Conservation (phyloP, 140 eudicot species). For the Cichorium intybus region DNA sequence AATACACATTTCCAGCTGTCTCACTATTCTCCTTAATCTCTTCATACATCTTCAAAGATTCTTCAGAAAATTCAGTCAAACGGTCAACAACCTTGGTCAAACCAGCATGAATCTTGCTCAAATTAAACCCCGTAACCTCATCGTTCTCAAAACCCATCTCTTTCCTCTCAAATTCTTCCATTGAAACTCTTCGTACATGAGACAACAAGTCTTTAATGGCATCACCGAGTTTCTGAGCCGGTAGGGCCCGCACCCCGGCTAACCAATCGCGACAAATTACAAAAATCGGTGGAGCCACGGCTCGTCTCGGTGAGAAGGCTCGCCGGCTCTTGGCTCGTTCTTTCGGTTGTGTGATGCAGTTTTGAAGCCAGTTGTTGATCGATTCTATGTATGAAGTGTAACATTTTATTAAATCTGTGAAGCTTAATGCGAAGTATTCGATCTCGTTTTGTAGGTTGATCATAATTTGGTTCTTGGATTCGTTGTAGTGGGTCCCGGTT, state of each 20-base stretch:
- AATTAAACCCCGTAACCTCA: conserved; percentile 28
- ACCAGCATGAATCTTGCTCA: conserved; percentile 47
- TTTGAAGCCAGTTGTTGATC: conserved; percentile 89
- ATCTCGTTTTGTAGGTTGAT: conserved; percentile 56
- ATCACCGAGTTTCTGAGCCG: conserved; percentile 62
- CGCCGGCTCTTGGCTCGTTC: conserved; percentile 64
- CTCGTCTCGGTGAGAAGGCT: conserved; percentile 73
- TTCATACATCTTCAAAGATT: conserved; percentile 70
- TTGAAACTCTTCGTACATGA: conserved; percentile 41
- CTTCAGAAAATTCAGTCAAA: conserved; percentile 76
- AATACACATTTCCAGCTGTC: conserved; percentile 56
- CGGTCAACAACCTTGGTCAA: conserved; percentile 77
- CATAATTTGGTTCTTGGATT: conserved; percentile 48
- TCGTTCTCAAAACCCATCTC: conserved; percentile 24
- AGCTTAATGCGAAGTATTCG: conserved; percentile 76
- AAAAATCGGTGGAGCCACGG: conserved; percentile 74
- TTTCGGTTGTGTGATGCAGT: conserved; percentile 69
- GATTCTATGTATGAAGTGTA: conserved; percentile 62
- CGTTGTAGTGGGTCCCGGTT: conserved; percentile 29
- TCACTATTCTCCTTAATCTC: conserved; percentile 67
- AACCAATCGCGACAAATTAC: conserved; percentile 78
- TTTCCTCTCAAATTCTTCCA: conserved; percentile 36
- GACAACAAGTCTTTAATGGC: conserved; percentile 48
- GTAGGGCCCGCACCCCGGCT: conserved; percentile 56
- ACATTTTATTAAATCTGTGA: conserved; percentile 63